A percentile compares a stretch with the other conserved stretches of the same genome.
Evolutionary conservation across 2,329 filamentous ascomycete species (phyloP).

Genomic region (Pseudogymnoascus sp.): DNA sequence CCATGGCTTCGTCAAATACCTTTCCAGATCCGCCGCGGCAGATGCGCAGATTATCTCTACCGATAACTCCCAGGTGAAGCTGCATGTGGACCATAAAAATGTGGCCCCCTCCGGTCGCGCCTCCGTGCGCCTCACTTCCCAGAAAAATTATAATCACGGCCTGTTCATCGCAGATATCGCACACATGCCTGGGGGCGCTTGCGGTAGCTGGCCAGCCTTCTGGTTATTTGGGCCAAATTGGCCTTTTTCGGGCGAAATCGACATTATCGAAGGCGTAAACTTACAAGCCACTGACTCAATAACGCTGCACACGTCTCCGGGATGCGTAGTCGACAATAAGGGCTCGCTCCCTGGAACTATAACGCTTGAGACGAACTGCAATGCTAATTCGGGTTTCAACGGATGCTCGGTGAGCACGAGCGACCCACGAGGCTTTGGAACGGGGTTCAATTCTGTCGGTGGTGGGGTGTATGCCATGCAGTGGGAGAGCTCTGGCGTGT

Average conservation of each 20-base stretch:
- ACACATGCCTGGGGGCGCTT: conserved; percentile 64
- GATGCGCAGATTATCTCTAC: conserved; percentile 48
- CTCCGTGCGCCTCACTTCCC: conserved; percentile 60
- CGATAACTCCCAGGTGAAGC: conserved; percentile 48
- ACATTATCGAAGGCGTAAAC: conserved; percentile 65
- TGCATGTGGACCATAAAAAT: conserved; percentile 59
- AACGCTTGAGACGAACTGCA: conserved; percentile 33
- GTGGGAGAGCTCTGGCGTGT: conserved; percentile 61
- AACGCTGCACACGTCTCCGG: conserved; percentile 49
- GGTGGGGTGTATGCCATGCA: conserved; percentile 64
- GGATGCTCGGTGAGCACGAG: conserved; percentile 30
- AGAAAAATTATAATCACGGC: conserved; percentile 52
- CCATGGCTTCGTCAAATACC: conserved; percentile 58
- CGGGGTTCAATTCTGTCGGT: conserved; percentile 54
- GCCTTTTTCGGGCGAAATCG: conserved; percentile 56
- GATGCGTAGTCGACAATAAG: conserved; percentile 35
- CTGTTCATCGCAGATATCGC: conserved; percentile 63
- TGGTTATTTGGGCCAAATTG: conserved; percentile 49
- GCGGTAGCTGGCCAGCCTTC: conserved; percentile 66
- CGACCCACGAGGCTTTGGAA: conserved; percentile 45
- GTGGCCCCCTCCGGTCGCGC: conserved; percentile 42
- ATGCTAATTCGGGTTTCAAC: conserved; percentile 39
- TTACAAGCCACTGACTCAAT: conserved; percentile 49
- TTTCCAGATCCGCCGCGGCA: conserved; percentile 42
- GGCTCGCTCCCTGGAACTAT: conserved; percentile 36